Conservation (phyloP, 106 monocot species). For the Agapanthus africanus region DNA sequence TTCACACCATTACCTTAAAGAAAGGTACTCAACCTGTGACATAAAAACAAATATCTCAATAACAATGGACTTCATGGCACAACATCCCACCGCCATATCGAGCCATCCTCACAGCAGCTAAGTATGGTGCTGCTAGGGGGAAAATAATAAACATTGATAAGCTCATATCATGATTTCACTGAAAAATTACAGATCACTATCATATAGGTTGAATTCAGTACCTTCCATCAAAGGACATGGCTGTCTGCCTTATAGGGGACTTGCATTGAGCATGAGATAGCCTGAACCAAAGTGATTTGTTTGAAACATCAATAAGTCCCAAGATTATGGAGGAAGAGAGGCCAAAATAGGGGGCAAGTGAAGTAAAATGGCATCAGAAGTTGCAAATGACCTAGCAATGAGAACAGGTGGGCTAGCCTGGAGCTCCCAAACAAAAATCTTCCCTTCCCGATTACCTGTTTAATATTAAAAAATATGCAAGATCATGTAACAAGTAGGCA, state of each 20-base stretch:
- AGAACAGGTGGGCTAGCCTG: conserved; percentile 90
- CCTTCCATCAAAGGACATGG: conserved; percentile 97
- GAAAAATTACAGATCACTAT: too few species aligned
- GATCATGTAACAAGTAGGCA: too few species aligned
- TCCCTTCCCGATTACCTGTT: conserved; percentile 90
- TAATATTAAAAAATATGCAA: too few species aligned
- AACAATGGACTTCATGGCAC: conserved; percentile 25
- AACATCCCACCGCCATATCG: conserved; percentile 93
- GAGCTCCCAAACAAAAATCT: conserved; percentile 74
- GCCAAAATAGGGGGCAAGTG: background rate
- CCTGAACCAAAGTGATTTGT: conserved; percentile 27
- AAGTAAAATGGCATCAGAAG: background rate
- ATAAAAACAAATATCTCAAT: too few species aligned
- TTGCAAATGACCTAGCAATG: conserved; percentile 44
- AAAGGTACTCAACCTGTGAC: too few species aligned
- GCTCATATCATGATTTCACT: too few species aligned
- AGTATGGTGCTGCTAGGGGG: conserved; percentile 70
- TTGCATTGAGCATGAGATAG: conserved; percentile 79
- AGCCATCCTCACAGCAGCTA: conserved; percentile 89
- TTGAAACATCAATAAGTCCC: background rate
- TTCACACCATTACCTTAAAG: too few species aligned
- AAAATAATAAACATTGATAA: too few species aligned
- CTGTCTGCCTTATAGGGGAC: conserved; percentile 87
- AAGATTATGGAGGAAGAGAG: background rate
- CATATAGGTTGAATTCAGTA: conserved; percentile 8